phyloP scores from a whole-genome alignment of 805 yeast species.

The Monosporozyma aquatica region DNA sequence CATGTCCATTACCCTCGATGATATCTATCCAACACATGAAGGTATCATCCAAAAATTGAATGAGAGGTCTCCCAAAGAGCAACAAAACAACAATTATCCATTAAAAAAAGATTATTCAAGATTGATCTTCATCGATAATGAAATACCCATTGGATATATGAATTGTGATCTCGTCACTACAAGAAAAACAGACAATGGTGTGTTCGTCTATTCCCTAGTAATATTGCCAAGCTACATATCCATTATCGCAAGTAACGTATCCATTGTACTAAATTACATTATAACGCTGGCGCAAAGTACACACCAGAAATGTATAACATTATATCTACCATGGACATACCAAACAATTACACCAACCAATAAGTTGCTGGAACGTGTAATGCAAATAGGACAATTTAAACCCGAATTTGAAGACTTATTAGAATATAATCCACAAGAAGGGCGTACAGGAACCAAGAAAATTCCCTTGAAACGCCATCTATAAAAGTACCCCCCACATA shows the following conservation, averaged over 20 bases:
- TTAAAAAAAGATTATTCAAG: not conserved
- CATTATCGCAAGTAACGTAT: not conserved
- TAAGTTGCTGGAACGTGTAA: not conserved
- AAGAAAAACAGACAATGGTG: not conserved
- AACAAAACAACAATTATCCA: not conserved
- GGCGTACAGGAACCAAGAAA: not conserved
- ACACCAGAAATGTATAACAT: not conserved
- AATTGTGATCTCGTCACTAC: not conserved
- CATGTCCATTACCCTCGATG: not conserved
- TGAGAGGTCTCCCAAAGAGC: not conserved
- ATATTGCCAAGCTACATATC: not conserved
- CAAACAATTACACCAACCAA: no score
- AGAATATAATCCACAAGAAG: not conserved
- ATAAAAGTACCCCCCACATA: no score
- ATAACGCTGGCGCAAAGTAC: not conserved
- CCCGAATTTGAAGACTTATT: not conserved
- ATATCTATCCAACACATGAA: not conserved
- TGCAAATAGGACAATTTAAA: not conserved
- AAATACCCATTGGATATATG: not conserved
- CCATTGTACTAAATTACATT: not conserved
- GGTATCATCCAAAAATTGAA: not conserved
- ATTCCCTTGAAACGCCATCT: not conserved
- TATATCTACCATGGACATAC: not conserved
- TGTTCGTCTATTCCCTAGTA: not conserved
- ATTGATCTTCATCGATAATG: constrained; percentile 1